A percentile compares a stretch with the other conserved stretches of the same genome.
Conservation (phyloP, 306 rosid species). For the Dryas drummondii region DNA sequence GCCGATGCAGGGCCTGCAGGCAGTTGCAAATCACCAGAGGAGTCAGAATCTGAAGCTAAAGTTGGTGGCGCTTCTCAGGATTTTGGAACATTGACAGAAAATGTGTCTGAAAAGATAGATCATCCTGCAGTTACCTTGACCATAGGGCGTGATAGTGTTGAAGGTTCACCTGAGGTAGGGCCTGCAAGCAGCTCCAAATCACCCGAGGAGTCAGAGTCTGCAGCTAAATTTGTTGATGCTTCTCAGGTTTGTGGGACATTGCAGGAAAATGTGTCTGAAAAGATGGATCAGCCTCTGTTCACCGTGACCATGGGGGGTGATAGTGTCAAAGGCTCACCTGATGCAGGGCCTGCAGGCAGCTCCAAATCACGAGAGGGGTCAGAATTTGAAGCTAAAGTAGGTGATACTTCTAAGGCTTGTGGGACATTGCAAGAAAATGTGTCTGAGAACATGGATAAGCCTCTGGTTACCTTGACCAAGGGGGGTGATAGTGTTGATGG, state of each 20-base stretch:
- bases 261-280: not conserved
- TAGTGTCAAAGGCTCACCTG: not conserved
- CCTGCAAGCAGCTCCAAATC: not conserved
- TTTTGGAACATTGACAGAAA: constrained; percentile 11
- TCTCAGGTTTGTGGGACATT: not conserved
- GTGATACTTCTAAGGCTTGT: constrained; percentile 17
- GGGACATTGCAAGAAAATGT: constrained; percentile 7
- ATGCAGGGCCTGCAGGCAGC: not conserved
- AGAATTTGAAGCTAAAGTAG: constrained; percentile 22
- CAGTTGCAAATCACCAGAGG: not conserved
- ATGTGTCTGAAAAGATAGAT: not conserved
- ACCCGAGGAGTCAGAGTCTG: not conserved
- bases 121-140: constrained; percentile 13
- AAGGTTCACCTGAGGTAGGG: constrained; percentile 4
- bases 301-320: not conserved
- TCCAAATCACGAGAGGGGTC: not conserved
- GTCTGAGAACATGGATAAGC: constrained; percentile 14
- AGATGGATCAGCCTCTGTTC: not conserved
- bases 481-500: constrained; percentile 4
- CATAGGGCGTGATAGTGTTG: not conserved
- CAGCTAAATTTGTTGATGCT: not conserved
- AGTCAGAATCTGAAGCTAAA: constrained; percentile 22
- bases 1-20: not conserved
- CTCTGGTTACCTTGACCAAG: constrained; percentile 13
- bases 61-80: constrained; percentile 22